Base-by-base conservation (phyloP, 2,329 filamentous ascomycete species). In the Ceratocystis diversiconidia region DNA sequence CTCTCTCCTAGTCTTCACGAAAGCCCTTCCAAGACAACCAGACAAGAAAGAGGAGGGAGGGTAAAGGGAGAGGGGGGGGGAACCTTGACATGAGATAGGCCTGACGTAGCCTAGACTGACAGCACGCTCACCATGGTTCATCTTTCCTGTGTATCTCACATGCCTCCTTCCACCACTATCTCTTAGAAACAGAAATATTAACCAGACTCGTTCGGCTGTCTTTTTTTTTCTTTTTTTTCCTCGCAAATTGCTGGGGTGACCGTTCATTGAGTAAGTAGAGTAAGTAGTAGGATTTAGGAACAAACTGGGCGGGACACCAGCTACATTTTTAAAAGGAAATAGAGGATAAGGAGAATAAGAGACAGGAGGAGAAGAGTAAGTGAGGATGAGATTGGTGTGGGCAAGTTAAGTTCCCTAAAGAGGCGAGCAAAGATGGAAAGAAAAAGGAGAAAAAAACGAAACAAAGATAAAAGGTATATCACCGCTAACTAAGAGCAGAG, bases 401-500 rank as follows among this genome's bases (percentile, higher is more conserved):
- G 46, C 46, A n/a, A 22, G n/a, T 22, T 5, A 22, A 41, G 36
- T 41, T 52, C 48, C 22, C 22, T 41, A 17, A 61, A 44, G 36
- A 41, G 36, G 36, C 5, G 32, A 22, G 30, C 59, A 61, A 36
- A 41, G 17, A 43, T 36, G 19, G n/a, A 36, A 28, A 48, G 12
- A 7, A 17, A 30, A 32, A 25, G 25, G 43, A 17, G 19, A 22
- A 57, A 43, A 55, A 41, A 67, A 68, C 30, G 61, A 61, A 48
- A 64, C 68, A 62, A 67, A 65, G 43, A 61, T 64, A 63, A 59
- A 55, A 55, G 28, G 63, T 50, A 41, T 36, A 62, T 62, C 61
- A 50, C 61, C 61, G 36, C 44, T 46, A 46, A 41, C 48, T 55
- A 62, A 62, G 61, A 19, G 46, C 36, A 62, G 46, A 62, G 41